Conservation (phyloP, 306 rosid genomes). For the Erythrophleum fordii region DNA sequence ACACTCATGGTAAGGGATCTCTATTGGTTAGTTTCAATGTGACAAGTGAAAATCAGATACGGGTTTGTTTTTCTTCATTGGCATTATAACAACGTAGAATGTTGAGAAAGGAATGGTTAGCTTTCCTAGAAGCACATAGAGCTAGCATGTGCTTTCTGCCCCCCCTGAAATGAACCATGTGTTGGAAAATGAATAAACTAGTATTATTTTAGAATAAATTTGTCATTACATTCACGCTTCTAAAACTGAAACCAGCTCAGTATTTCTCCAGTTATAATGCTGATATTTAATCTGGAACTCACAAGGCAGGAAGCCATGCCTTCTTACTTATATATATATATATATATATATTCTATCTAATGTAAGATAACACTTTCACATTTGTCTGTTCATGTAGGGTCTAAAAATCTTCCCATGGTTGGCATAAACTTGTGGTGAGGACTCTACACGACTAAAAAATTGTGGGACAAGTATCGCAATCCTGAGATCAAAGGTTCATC, state of each 20-base stretch:
- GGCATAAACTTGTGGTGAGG: background rate
- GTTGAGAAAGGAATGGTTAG: conserved; percentile 5
- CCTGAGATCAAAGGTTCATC: background rate
- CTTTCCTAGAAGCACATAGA: conserved; percentile 42
- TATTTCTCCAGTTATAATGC: background rate
- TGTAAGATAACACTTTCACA: too few relatives aligned
- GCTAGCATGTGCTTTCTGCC: conserved; percentile 36
- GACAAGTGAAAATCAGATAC: background rate
- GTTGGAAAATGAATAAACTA: background rate
- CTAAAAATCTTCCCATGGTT: too few relatives aligned
- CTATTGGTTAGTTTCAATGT: too few relatives aligned
- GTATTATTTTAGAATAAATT: background rate
- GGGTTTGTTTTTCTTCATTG: background rate
- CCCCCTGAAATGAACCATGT: background rate
- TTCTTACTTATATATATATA: background rate
- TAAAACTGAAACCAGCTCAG: background rate
- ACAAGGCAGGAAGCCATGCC: conserved; percentile 30
- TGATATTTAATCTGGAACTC: background rate
- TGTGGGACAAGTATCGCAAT: background rate
- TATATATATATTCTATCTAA: too few relatives aligned
- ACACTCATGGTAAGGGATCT: too few relatives aligned
- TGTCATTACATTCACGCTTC: background rate
- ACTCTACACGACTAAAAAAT: background rate
- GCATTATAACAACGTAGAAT: conserved; percentile 25
- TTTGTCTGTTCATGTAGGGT: too few relatives aligned